Evolutionary conservation across 2,329 filamentous ascomycete species (phyloP).

Genomic region (Trichoderma hamatum): DNA sequence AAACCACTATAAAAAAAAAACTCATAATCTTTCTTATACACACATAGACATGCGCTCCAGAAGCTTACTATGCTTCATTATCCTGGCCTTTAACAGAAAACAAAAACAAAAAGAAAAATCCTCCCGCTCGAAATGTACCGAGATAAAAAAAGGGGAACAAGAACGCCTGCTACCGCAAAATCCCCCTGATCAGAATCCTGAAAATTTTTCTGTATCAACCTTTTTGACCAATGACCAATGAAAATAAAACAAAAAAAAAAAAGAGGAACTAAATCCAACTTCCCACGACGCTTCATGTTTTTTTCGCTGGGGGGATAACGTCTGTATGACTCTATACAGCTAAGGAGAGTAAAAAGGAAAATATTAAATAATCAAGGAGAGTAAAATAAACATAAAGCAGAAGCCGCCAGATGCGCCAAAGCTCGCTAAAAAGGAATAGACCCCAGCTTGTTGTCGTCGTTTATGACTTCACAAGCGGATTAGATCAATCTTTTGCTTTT

Average conservation of each 20-base stretch:
- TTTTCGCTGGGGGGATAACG: conserved; percentile 7
- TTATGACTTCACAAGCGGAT: not conserved
- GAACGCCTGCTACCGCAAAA: conserved; percentile 21
- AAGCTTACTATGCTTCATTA: not conserved
- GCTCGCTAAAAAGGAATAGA: not conserved
- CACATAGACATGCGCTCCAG: not conserved
- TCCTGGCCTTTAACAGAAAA: not conserved
- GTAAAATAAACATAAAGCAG: not conserved
- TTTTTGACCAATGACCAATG: conserved; percentile 15
- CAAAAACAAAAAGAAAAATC: not conserved
- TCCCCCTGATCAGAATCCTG: conserved; percentile 1
- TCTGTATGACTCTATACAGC: conserved; percentile 14
- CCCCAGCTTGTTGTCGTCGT: not conserved
- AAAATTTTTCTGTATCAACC: conserved; percentile 27
- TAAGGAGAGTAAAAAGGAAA: not conserved
- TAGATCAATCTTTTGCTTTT: not conserved
- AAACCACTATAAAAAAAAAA: not conserved
- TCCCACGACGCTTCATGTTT: not conserved
- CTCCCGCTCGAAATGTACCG: not conserved
- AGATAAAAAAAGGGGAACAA: not conserved
- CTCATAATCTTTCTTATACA: conserved; percentile 7
- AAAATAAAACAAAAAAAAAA: not conserved
- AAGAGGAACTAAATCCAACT: not conserved
- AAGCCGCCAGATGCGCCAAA: conserved; percentile 18
- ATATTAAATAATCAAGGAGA: conserved; percentile 13